Base-by-base conservation (phyloP, 176 grass and related monocot species). In the Echinochloa phyllopogon region DNA sequence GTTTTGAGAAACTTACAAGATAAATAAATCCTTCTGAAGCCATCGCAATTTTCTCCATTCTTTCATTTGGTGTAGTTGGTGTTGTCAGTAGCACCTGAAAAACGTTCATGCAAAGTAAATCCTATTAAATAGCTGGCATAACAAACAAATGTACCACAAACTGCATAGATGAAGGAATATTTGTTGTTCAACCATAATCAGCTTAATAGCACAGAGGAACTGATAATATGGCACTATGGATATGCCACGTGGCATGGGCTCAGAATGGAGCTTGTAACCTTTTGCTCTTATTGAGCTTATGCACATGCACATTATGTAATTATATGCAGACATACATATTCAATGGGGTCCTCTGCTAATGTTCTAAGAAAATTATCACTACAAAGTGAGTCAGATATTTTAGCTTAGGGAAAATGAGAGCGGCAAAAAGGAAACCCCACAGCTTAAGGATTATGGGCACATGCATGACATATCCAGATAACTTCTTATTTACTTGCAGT, bases 11-110 rank as follows among this genome's bases (percentile, higher is more conserved):
- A 83, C 87, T 91, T 82, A 99, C 97, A 75, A 99, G 94, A 85
- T 99, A 99, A 52, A 99, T 64, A 89, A 94, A 99, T 79, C 97
- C 97, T 96, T 96, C 94, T 56, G 97, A 92, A 86, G 86, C 86
- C 77, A 91, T 53, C 52, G 91, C 87, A 88, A 99, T 99, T 79
- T 83, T 77, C 78, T 96, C 90, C 94, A 99, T 99, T 96, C 97
- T 96, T 85, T 94, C 92, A 75, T 83, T 92, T 78, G 97, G 97
- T 84, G 97, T 99, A 69, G 97, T 99, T 39, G 97, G 97, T 84
- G 96, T 99, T 66, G 96, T 96, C 76, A 99, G 82, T 68, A 99
- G 92, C 60, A 99, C 96, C 96, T 99, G 82, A 3, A 85, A 44
- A 44, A 23, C 65, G 90, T 51, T 49, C 75, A 81, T 84, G 29